Evolutionary conservation across 306 rosid species (phyloP).

Genomic region (Senna tora): DNA sequence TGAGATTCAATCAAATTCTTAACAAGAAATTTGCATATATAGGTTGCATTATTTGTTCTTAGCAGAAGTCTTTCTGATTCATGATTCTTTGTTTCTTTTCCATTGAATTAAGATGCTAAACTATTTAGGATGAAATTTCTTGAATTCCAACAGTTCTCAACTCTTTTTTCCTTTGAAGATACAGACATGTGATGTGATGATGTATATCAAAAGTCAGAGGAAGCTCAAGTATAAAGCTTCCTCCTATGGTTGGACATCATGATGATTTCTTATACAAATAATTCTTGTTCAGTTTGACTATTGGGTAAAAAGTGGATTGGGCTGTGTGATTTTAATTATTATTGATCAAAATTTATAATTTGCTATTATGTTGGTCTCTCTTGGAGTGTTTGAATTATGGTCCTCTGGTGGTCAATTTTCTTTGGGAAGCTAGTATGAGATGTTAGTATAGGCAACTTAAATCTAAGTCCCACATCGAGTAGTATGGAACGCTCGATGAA

Average conservation of each 20-base stretch:
- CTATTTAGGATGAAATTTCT: background rate
- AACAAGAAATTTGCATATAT: slow-evolving; percentile 5
- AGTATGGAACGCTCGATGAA: too few species aligned
- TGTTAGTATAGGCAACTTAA: too few species aligned
- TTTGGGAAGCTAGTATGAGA: background rate
- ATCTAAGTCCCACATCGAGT: too few species aligned
- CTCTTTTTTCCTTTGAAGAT: slow-evolving; percentile 28
- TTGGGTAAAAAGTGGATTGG: background rate
- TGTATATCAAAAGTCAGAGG: slow-evolving; percentile 34
- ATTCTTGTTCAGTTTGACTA: slow-evolving; percentile 24
- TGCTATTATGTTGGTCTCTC: background rate
- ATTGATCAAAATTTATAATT: background rate
- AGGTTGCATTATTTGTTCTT: background rate
- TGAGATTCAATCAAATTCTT: slow-evolving; percentile 35
- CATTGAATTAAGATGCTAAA: background rate
- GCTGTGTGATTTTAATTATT: background rate
- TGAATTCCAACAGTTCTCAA: background rate
- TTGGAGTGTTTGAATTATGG: background rate
- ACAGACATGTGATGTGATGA: slow-evolving; percentile 33
- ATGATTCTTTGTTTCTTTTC: slow-evolving; percentile 28
- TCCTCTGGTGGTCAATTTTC: background rate
- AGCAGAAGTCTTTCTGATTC: slow-evolving; percentile 22
- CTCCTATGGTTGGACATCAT: slow-evolving; percentile 8
- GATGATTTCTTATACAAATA: slow-evolving; percentile 11
- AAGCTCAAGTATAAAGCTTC: slow-evolving; percentile 11